Evolutionary conservation across 2,329 filamentous ascomycete genomes (phyloP).

Genomic region (Periconia sp.): DNA sequence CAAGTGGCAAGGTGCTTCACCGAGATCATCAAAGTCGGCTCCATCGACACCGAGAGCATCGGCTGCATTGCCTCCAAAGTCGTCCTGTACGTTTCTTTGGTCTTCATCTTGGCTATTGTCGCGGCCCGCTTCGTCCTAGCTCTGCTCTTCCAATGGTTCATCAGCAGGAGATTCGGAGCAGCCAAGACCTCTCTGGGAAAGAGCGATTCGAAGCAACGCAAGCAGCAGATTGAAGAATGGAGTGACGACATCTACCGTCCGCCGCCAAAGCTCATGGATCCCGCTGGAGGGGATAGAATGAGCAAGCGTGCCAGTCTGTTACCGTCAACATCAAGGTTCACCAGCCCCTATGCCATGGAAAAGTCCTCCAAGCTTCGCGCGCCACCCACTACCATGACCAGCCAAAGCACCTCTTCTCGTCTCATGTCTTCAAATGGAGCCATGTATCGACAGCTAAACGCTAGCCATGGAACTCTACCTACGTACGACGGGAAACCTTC

Average conservation of each 20-base stretch:
- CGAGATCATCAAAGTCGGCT: slow-evolving; percentile 94
- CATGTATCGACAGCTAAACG: slow-evolving; percentile 70
- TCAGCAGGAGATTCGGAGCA: slow-evolving; percentile 84
- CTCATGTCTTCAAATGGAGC: slow-evolving; percentile 66
- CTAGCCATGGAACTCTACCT: slow-evolving; percentile 63
- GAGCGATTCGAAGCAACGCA: slow-evolving; percentile 80
- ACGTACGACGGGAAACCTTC: slow-evolving; percentile 47
- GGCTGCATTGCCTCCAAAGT: slow-evolving; percentile 98
- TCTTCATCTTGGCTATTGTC: slow-evolving; percentile 91
- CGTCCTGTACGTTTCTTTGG: slow-evolving; percentile 90
- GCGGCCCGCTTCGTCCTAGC: slow-evolving; percentile 85
- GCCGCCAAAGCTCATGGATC: slow-evolving; percentile 79
- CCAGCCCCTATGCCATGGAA: slow-evolving; percentile 83
- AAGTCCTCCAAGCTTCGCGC: slow-evolving; percentile 58
- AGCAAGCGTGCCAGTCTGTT: slow-evolving; percentile 87
- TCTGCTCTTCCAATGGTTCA: slow-evolving; percentile 93
- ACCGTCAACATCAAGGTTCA: slow-evolving; percentile 93
- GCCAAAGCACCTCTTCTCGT: slow-evolving; percentile 77
- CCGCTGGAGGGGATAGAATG: slow-evolving; percentile 68
- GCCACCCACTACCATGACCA: slow-evolving; percentile 92
- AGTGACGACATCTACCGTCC: slow-evolving; percentile 95
- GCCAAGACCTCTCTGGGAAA: slow-evolving; percentile 79
- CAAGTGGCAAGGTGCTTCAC: slow-evolving; percentile 84
- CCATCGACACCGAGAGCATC: slow-evolving; percentile 92
- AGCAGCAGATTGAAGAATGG: slow-evolving; percentile 97